A percentile compares a stretch with the other conserved stretches of the same genome.
Conservation (phyloP, 83 land plant species). For the Thuja plicata region DNA sequence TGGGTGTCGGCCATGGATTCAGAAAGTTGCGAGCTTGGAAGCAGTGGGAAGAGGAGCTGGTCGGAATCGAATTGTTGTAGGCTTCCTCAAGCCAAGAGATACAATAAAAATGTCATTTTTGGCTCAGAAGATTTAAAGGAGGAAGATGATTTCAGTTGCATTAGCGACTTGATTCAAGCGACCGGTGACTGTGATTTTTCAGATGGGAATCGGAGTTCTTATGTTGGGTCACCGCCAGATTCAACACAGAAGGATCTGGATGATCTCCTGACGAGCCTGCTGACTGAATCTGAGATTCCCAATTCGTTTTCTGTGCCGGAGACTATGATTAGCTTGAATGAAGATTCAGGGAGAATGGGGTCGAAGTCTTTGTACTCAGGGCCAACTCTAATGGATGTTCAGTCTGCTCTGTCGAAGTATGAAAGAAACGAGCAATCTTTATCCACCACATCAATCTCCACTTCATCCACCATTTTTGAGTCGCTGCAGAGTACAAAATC, state of each 20-base stretch:
- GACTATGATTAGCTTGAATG: not conserved
- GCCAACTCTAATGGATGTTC: conserved; percentile 48
- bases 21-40: not conserved
- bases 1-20: not conserved
- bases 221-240: not conserved
- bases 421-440: not conserved
- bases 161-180: too few species aligned
- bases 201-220: not conserved
- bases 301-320: not conserved
- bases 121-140: too few species aligned
- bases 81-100: not conserved
- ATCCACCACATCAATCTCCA: not conserved
- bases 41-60: not conserved
- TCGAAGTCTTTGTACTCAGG: conserved; percentile 23
- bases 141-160: too few species aligned
- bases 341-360: not conserved
- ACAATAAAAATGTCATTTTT: not conserved
- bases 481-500: too few species aligned
- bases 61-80: too few species aligned
- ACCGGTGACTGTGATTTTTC: not conserved
- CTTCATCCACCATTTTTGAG: too few species aligned
- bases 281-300: not conserved
- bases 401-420: conserved; percentile 35
- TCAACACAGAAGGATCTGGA: not conserved
- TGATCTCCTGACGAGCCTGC: not conserved